These are phyloP conservation scores for Sicyos baderoa DNA, from an alignment of 306 rosid genomes.

Conservation along the genomic window DNA sequence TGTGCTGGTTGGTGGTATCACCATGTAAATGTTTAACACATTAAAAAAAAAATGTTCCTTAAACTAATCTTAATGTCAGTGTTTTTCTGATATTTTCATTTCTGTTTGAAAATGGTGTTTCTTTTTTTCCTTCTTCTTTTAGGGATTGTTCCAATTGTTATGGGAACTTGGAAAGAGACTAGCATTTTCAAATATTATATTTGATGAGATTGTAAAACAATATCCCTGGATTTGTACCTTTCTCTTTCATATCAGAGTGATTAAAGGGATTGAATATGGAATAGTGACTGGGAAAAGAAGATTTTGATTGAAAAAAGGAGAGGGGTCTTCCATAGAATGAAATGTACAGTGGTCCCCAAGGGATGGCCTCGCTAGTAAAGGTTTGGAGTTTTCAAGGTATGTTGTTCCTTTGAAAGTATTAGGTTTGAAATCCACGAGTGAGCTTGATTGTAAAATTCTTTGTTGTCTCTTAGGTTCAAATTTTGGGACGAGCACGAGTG, in stretches of 20 bases:
- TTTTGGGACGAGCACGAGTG: too few relatives aligned
- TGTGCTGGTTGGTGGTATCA: constrained; percentile 27
- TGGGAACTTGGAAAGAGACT: constrained; percentile 14
- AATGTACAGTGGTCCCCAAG: constrained; percentile 22
- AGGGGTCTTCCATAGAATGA: constrained; percentile 54
- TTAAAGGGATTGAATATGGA: constrained; percentile 32
- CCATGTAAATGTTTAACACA: neutral
- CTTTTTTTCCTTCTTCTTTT: too few relatives aligned
- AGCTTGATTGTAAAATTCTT: too few relatives aligned
- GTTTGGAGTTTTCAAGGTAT: too few relatives aligned
- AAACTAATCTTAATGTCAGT: neutral
- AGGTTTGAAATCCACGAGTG: too few relatives aligned
- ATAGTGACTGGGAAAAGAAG: constrained; percentile 29
- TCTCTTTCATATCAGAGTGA: constrained; percentile 26
- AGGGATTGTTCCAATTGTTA: constrained; percentile 15
- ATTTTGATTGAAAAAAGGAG: constrained; percentile 16
- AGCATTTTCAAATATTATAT: constrained; percentile 16
- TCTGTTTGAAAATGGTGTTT: neutral
- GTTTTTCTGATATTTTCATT: neutral
- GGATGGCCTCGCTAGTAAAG: too few relatives aligned
- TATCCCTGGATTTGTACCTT: constrained; percentile 19
- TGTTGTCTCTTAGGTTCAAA: too few relatives aligned
- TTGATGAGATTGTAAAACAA: constrained; percentile 19
- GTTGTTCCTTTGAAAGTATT: too few relatives aligned
- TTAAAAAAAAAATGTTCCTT: neutral